A percentile compares a stretch with the other conserved stretches of the same genome.
phyloP scores from a whole-genome alignment of 2,329 filamentous ascomycete species.

The Zasmidium angulare region DNA sequence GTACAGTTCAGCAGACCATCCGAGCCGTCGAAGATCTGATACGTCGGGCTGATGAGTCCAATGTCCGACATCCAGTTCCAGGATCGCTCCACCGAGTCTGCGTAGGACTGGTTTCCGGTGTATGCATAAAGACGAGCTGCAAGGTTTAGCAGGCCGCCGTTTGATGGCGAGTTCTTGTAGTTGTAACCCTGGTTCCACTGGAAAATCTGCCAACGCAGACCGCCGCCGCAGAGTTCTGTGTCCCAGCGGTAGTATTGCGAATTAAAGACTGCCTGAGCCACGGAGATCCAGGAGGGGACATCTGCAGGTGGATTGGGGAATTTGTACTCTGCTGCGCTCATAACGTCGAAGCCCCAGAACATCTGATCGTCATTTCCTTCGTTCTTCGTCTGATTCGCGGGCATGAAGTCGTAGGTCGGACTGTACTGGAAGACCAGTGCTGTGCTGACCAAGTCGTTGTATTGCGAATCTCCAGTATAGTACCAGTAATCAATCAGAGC shows the following conservation, averaged over 20 bases:
- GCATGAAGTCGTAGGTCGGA: constrained; percentile 58
- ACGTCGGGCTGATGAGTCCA: constrained; percentile 52
- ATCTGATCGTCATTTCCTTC: constrained; percentile 57
- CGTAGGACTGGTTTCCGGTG: constrained; percentile 50
- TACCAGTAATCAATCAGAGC: constrained; percentile 70
- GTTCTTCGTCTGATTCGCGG: constrained; percentile 36
- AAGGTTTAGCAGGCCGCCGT: constrained; percentile 49
- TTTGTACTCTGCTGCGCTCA: constrained; percentile 55
- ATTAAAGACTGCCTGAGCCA: constrained; percentile 43
- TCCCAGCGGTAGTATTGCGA: constrained; percentile 37
- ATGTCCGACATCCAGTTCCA: constrained; percentile 42
- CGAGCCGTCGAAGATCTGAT: constrained; percentile 47
- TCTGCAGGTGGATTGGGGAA: constrained; percentile 43
- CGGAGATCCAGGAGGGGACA: constrained; percentile 42
- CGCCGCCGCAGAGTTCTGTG: constrained; percentile 32
- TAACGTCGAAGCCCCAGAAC: constrained; percentile 57
- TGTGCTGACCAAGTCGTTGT: constrained; percentile 60
- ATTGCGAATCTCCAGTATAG: constrained; percentile 63
- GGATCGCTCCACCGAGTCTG: constrained; percentile 57
- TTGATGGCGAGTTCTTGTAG: constrained; percentile 50
- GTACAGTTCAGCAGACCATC: constrained; percentile 45
- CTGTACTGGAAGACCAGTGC: constrained; percentile 61
- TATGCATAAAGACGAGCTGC: constrained; percentile 38
- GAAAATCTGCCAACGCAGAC: constrained; percentile 38
- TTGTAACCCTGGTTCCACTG: constrained; percentile 43